Percentiles rank a stretch among this genome's conserved stretches.
phyloP scores from a whole-genome alignment of 805 yeast genomes.

The Candida xyloterini region DNA sequence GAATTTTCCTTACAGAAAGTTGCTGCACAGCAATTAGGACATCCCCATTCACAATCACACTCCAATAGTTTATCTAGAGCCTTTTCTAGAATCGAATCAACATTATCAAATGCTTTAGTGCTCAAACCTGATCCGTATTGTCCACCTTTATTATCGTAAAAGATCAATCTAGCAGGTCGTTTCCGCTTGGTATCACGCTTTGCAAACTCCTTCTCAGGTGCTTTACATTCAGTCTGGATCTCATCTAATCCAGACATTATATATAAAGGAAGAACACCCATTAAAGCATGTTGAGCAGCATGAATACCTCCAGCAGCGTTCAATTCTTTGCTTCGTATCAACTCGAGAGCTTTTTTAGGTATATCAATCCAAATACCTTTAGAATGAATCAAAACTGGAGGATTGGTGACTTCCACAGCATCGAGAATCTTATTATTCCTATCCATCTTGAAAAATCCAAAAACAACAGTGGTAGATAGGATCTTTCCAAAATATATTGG shows the following conservation, averaged over 20 bases:
- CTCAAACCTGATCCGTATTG: slow-evolving; percentile 75
- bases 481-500: slow-evolving; percentile 79
- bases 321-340: slow-evolving; percentile 54
- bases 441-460: slow-evolving; percentile 90
- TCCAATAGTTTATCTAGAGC: slow-evolving; percentile 56
- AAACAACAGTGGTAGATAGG: slow-evolving; percentile 69
- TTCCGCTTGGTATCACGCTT: slow-evolving; percentile 63
- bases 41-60: slow-evolving; percentile 69
- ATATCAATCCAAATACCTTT: slow-evolving; percentile 93
- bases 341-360: slow-evolving; percentile 59
- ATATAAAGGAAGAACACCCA: slow-evolving; percentile 72
- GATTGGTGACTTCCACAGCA: slow-evolving; percentile 87
- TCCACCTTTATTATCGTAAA: slow-evolving; percentile 84
- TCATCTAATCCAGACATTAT: slow-evolving; percentile 76
- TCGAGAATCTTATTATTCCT: slow-evolving; percentile 77
- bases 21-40: slow-evolving; percentile 86
- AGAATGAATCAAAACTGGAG: slow-evolving; percentile 66
- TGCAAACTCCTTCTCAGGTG: slow-evolving; percentile 95
- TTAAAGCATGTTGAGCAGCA: slow-evolving; percentile 89
- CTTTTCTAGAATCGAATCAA: slow-evolving; percentile 60
- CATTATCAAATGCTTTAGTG: slow-evolving; percentile 73
- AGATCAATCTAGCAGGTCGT: slow-evolving; percentile 84
- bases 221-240: slow-evolving; percentile 90
- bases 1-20: slow-evolving; percentile 77
- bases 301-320: slow-evolving; percentile 91